Evolutionary conservation across 208 protist species (phyloP).

Genomic region (Trypanosoma platydactyli): DNA sequence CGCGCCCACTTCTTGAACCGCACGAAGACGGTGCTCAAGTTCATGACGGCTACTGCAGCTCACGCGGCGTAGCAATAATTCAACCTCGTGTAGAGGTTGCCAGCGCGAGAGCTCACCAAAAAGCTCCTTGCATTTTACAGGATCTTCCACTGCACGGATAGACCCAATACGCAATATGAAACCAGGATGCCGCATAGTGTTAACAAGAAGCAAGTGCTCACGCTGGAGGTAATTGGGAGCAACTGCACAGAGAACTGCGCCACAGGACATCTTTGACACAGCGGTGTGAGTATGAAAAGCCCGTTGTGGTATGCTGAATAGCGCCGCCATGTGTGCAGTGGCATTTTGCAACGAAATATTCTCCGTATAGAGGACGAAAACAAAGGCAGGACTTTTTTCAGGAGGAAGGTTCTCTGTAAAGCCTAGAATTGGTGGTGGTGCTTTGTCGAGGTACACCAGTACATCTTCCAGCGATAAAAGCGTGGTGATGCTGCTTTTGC

Average conservation of each 20-base stretch:
- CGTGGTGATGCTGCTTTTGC: background rate
- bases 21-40: slow-evolving; percentile 62
- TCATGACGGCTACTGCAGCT: slow-evolving; percentile 41
- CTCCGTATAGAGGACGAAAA: slow-evolving; percentile 81
- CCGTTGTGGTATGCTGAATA: slow-evolving; percentile 67
- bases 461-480: slow-evolving; percentile 56
- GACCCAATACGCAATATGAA: slow-evolving; percentile 80
- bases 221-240: slow-evolving; percentile 48
- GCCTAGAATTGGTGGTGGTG: slow-evolving; percentile 63
- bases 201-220: slow-evolving; percentile 79
- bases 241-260: slow-evolving; percentile 67
- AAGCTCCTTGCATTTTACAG: slow-evolving; percentile 17
- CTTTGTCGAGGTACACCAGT: slow-evolving; percentile 61
- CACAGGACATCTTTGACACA: slow-evolving; percentile 81
- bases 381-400: slow-evolving; percentile 52
- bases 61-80: slow-evolving; percentile 74
- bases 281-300: slow-evolving; percentile 62
- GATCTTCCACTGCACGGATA: slow-evolving; percentile 47
- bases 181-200: slow-evolving; percentile 86
- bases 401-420: slow-evolving; percentile 56
- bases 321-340: slow-evolving; percentile 62
- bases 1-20: slow-evolving; percentile 65
- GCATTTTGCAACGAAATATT: slow-evolving; percentile 84
- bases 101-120: slow-evolving; percentile 66
- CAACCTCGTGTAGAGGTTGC: slow-evolving; percentile 69